Evolutionary conservation across 768 basidiomycete genomes (phyloP).

Genomic region (Russula abietina): DNA sequence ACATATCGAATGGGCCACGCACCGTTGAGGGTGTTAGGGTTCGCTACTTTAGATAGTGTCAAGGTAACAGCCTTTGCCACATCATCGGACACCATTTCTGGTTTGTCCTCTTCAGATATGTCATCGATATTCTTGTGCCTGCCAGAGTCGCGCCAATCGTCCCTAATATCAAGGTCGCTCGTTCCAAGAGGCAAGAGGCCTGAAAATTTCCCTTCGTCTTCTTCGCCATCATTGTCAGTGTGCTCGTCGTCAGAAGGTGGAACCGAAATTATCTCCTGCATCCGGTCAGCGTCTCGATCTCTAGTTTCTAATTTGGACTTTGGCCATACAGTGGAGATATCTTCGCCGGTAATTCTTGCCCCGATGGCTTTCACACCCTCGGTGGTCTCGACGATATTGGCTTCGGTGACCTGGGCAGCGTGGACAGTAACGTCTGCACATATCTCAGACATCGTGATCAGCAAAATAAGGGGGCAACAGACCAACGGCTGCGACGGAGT

Average conservation of each 20-base stretch:
- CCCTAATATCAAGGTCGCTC: conserved; percentile 22
- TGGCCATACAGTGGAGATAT: background rate
- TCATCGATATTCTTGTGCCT: background rate
- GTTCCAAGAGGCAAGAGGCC: conserved; percentile 21
- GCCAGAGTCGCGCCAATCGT: conserved; percentile 10
- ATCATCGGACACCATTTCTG: conserved; percentile 5
- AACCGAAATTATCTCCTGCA: conserved; percentile 2
- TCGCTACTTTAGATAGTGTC: background rate
- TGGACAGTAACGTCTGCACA: conserved; percentile 2
- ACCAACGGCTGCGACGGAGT: background rate
- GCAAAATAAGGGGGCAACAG: background rate
- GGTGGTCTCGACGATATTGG: background rate
- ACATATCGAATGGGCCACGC: background rate
- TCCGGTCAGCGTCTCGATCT: background rate
- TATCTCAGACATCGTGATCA: conserved; percentile 2
- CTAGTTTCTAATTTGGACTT: background rate
- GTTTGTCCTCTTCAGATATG: conserved; percentile 13
- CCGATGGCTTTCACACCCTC: background rate
- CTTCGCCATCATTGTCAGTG: conserved; percentile 19
- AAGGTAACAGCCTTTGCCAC: background rate
- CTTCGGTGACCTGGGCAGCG: background rate
- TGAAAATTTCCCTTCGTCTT: conserved; percentile 3
- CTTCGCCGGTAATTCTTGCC: background rate
- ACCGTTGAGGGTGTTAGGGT: conserved; percentile 2
- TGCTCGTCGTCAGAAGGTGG: conserved; percentile 12